Evolutionary conservation across 345 rosid species (phyloP), one percentile per base, ranked within the genome.

Genomic region (Pistacia vera): DNA sequence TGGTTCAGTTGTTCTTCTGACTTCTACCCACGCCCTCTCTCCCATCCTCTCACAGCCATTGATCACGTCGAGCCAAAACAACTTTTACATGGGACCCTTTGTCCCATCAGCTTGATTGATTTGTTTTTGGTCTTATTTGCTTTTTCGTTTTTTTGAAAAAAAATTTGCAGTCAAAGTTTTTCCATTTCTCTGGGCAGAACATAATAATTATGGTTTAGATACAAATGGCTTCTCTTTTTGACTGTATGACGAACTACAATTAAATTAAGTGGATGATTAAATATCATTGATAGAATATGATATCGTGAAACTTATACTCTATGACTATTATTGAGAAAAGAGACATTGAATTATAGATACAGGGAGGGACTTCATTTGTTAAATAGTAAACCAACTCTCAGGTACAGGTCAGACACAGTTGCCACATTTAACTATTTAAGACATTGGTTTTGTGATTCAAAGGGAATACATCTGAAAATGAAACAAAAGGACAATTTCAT

Each of bases 41-140:
- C 5, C 8, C 46, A 41, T 41, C 9, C 8, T 41, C 75, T 63
- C 48, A 10, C 70, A 63, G 70, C 30, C 62, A 63, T 8, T 63
- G 62, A 41, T 59, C 68, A 28, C 57, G 51, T 58, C 68, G n/a
- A 58, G 70, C 59, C 75, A 73, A 56, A 48, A 30, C 16, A 58
- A n/a, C 33, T 63, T 63, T 66, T 51, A 55, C 2, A 35, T 44
- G 38, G 81, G 78, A 68, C 77, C 78, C 41, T 30, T 4, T 61
- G 1, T 14, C 22, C 7, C 10, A 46, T 61, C 18, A 16, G 66
- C 28, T 55, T 30, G 35, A 17, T 28, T 46, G 25, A 28, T 46
- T 11, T n/a, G 11, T 18, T 11, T 5, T 46, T 48, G 25, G 13
- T 4, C 1, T 9, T 22, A 0, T 56, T 46, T 41, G 17, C 17